Conservation (phyloP, 2,329 filamentous ascomycete genomes). For the Lasiodiplodia theobromae region DNA sequence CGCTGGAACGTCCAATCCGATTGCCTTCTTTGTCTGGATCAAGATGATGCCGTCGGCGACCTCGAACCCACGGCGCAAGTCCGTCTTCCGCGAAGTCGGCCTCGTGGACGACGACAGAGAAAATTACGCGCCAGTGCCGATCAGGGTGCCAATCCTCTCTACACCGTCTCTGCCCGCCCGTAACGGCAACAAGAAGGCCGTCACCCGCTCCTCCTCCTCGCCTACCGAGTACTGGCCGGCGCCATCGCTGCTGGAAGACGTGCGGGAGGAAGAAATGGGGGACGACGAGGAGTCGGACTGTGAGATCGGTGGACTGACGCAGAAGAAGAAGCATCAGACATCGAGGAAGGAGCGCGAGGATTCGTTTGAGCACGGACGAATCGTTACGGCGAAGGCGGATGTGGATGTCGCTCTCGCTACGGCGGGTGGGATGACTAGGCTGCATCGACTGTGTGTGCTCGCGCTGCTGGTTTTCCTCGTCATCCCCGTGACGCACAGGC, state of each 20-base stretch:
- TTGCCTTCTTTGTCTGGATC: not conserved
- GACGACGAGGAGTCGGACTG: not conserved
- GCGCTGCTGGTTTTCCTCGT: constrained; percentile 10
- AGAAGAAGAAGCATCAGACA: not conserved
- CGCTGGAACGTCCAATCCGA: not conserved
- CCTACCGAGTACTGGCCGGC: not conserved
- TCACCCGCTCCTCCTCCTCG: not conserved
- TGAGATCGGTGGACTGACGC: not conserved
- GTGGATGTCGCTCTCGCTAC: not conserved
- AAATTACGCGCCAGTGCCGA: constrained; percentile 7
- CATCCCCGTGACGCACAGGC: not conserved
- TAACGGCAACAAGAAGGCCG: not conserved
- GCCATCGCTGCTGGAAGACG: not conserved
- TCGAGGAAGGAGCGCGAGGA: not conserved
- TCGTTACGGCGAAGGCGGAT: not conserved
- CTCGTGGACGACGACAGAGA: constrained; percentile 21
- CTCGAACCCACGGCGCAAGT: constrained; percentile 27
- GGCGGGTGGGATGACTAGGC: not conserved
- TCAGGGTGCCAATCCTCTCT: constrained; percentile 9
- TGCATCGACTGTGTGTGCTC: constrained; percentile 13
- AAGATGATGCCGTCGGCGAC: constrained; percentile 24
- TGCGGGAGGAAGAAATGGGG: constrained; percentile 2
- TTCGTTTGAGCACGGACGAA: not conserved
- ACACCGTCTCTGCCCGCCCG: not conserved
- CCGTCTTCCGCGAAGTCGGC: constrained; percentile 28